phyloP scores from a whole-genome alignment of 768 basidiomycete genomes.

The Boletus rubroflammeus region DNA sequence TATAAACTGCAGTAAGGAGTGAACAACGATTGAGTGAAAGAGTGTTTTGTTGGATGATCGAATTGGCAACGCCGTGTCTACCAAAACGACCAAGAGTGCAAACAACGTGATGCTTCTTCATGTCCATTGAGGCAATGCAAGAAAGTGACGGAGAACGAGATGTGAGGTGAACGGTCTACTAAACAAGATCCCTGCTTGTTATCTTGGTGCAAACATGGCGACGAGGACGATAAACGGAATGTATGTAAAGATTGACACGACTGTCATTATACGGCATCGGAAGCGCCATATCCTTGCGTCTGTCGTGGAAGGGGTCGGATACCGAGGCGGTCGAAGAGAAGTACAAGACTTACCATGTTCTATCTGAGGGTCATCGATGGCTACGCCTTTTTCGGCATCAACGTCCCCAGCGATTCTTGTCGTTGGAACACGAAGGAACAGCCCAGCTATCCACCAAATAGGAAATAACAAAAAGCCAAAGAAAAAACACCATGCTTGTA shows the following conservation, averaged over 20 bases:
- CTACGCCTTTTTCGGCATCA: conserved; percentile 61
- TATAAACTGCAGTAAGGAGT: conserved; percentile 29
- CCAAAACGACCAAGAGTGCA: conserved; percentile 17
- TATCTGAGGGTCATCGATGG: conserved; percentile 76
- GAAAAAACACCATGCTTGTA: conserved; percentile 79
- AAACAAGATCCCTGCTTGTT: conserved; percentile 13
- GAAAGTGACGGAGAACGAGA: conserved; percentile 12
- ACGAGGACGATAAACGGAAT: conserved; percentile 75
- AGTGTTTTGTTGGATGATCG: conserved; percentile 15
- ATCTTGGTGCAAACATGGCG: conserved; percentile 54
- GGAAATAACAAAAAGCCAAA: conserved; percentile 60
- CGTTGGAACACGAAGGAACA: conserved; percentile 48
- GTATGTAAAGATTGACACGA: conserved; percentile 67
- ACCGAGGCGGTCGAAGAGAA: not conserved
- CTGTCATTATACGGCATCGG: conserved; percentile 72
- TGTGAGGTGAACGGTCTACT: conserved; percentile 8
- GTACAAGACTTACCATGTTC: conserved; percentile 56
- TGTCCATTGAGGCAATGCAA: conserved; percentile 26
- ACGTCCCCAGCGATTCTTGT: conserved; percentile 61
- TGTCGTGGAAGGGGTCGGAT: conserved; percentile 26
- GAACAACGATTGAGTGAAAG: conserved; percentile 18
- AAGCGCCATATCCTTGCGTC: conserved; percentile 73
- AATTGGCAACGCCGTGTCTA: conserved; percentile 7
- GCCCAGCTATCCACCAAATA: conserved; percentile 64
- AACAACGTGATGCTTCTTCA: conserved; percentile 8